Base-by-base conservation (phyloP, 192 early-diverging fungal species). In the Jimgerdemannia flammicorona region DNA sequence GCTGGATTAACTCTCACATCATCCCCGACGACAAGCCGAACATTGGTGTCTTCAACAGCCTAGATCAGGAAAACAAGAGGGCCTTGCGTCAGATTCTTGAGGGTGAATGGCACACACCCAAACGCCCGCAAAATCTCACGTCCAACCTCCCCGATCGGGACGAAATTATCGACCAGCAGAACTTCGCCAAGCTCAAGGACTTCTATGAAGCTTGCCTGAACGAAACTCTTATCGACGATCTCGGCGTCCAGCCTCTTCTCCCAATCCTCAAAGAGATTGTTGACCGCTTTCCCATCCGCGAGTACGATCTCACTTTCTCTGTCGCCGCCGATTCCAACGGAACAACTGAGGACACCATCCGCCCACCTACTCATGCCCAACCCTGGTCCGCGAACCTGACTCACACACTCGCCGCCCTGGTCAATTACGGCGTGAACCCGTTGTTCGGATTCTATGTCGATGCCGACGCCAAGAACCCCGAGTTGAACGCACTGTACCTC, bases 11-110 rank as follows among this genome's bases (percentile, higher is more conserved):
- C 54, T 75, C 74, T 11, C 71, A 88, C 42, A 68, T 83, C 3
- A 91, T 93, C 67, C 89, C 91, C 11, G 86, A 88, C 39, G 90
- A 90, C 75, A 84, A 89, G 77, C 76, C 88, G 72, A 73, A 64
- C 9, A 65, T 67, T 41, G 80, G 80, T 42, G 65, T 72, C 3
- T 75, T 79, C 59, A 70, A 84, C 17, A 40, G 6, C 10, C 41
- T 75, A 6, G 39, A 74, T 9, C 73, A 80, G 42, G 70, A 66
- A 3, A 85, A 74, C 63, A 43, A 83, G 78, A 80, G 84, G 68
- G 44, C 82, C 17, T 76, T 91, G 20, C 73, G 78, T 41, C 44
- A 75, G 8, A 86, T 90, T 64, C 75, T 92, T 10, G 84, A 89
- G 72, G 79, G 82, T 71, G 75, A 73, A n/a, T 83, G 79, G 20